Conservation (phyloP, 2,329 filamentous ascomycete genomes). For the Rhexocercosporidium sp. region DNA sequence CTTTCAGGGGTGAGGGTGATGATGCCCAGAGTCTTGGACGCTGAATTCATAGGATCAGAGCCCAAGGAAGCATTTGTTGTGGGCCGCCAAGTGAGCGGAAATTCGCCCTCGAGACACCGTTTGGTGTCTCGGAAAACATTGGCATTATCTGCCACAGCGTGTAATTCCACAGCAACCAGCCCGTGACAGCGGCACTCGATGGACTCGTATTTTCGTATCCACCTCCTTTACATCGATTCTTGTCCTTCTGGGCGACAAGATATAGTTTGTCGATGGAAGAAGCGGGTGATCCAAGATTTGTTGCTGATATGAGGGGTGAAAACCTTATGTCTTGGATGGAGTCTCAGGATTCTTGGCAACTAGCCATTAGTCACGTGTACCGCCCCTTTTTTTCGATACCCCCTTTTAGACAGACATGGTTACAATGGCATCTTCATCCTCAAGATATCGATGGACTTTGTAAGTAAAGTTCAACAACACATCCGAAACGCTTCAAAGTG, state of each 20-base stretch:
- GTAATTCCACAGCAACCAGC: background rate
- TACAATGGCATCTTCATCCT: too few species aligned
- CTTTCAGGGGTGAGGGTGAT: constrained; percentile 15
- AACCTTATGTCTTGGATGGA: too few species aligned
- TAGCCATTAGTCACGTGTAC: too few species aligned
- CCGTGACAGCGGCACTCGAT: background rate
- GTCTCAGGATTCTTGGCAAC: too few species aligned
- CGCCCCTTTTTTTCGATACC: too few species aligned
- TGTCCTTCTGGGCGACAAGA: background rate
- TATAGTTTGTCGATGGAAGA: background rate
- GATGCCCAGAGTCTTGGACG: constrained; percentile 26
- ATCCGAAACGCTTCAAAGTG: too few species aligned
- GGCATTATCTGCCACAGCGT: background rate
- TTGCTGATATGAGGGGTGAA: background rate
- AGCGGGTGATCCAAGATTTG: background rate
- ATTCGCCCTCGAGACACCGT: constrained; percentile 18
- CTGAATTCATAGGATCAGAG: constrained; percentile 15
- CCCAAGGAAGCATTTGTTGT: constrained; percentile 10
- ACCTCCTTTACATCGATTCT: background rate
- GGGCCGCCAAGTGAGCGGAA: constrained; percentile 25
- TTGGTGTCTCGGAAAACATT: constrained; percentile 17
- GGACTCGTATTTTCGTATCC: background rate
- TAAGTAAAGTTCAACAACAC: too few species aligned
- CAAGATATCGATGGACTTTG: too few species aligned
- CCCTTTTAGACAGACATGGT: too few species aligned